Evolutionary conservation across 2,329 filamentous ascomycete species (phyloP), one percentile per base, ranked within the genome.

Genomic region (Aspergillus aculeatus): DNA sequence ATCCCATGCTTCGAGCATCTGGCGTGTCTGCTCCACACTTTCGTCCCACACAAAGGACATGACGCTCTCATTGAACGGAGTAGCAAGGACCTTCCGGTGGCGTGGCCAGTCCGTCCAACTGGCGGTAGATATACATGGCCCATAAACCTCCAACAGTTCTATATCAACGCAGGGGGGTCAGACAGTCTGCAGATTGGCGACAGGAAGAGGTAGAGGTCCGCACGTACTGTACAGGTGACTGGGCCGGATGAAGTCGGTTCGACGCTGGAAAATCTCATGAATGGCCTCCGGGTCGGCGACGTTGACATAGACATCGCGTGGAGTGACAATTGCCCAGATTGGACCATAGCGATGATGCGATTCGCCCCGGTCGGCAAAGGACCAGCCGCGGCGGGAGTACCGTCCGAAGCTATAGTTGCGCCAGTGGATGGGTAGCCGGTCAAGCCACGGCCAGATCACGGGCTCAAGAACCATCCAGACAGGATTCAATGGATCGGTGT

Each of bases 1-100:
- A 1, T 31, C 32, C 51, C 44, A 59, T n/a, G 32, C 23, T 7
- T 29, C n/a, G 5, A 59, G 21, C 57, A 59, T 59, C 23, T 54
- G 51, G 5, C 32, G 47, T 5, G 51, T 21, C n/a, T 59, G 51
- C 11, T 54, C 47, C 3, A 55, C 32, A 12, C 51, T 55, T 21
- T 59, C 51, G 3, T 55, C 24, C 57, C 51, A 55, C 5, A 59
- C 51, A 19, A 59, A 59, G 47, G 51, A 41, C 47, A 50, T 58
- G 14, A 23, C n/a, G 10, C 24, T 32, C n/a, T 58, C 51, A 23
- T 58, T 58, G 31, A 58, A 58, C 1, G 57, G 51, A 1, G 57
- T 55, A 0, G 57, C 57, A 1, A 55, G 32, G 14, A 58, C 44
- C 29, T 58, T 58, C 11, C 51, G 57, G 35, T 58, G 51, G 4